Evolutionary conservation across 208 protist genomes (phyloP).

Genomic region (Acanthamoeba divionensis): DNA sequence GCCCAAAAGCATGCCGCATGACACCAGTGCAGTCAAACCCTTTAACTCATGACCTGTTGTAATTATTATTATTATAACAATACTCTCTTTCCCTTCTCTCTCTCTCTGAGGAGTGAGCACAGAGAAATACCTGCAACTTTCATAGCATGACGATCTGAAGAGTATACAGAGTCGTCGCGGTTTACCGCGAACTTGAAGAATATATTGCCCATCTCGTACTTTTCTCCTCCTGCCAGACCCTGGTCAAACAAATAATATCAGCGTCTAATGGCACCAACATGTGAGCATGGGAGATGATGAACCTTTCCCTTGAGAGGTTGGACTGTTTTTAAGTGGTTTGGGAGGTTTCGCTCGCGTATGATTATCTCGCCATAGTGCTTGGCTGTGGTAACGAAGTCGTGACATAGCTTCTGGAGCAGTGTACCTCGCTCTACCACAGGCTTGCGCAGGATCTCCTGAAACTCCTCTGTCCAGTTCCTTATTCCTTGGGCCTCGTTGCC

Average conservation of each 20-base stretch:
- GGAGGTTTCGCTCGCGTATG: conserved; percentile 42
- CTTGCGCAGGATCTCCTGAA: conserved; percentile 20
- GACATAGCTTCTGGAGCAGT: conserved; percentile 42
- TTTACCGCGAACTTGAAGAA: conserved; percentile 57
- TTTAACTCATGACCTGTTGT: conserved; percentile 64
- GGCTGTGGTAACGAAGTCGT: conserved; percentile 45
- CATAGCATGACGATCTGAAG: conserved; percentile 45
- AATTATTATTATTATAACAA: neutral
- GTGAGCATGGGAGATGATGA: too few relatives aligned
- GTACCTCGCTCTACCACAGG: conserved; percentile 38
- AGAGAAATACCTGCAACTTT: conserved; percentile 32
- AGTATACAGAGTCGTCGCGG: conserved; percentile 17
- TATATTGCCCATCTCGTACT: conserved; percentile 42
- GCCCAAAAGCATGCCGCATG: conserved; percentile 56
- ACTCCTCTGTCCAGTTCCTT: conserved; percentile 54
- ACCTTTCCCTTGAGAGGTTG: conserved; percentile 31
- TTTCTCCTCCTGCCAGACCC: conserved; percentile 45
- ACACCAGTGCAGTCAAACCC: conserved; percentile 62
- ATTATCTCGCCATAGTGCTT: conserved; percentile 29
- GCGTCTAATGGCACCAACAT: too few relatives aligned
- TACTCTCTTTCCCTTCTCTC: too few relatives aligned
- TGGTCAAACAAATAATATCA: too few relatives aligned
- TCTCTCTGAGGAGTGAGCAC: neutral
- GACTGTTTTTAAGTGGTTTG: conserved; percentile 40
- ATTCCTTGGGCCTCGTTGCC: too few relatives aligned